Conservation (phyloP, 2,329 filamentous ascomycete species). For the Cercospora janseana region DNA sequence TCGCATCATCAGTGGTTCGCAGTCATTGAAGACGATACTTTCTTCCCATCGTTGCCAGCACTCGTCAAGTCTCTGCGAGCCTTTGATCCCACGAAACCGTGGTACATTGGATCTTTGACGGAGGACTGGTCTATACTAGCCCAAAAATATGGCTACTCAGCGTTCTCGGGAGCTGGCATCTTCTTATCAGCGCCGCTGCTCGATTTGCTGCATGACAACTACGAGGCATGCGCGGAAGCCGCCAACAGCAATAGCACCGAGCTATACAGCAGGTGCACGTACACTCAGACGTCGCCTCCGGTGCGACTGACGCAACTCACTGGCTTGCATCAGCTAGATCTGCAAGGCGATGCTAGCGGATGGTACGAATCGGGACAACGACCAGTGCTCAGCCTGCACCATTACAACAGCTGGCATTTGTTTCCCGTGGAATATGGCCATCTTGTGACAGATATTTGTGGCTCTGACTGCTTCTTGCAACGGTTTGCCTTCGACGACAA, state of each 20-base stretch:
- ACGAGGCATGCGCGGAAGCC: conserved; percentile 9
- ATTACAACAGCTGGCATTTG: conserved; percentile 19
- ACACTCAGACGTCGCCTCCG: conserved; percentile 13
- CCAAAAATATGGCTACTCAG: conserved; percentile 17
- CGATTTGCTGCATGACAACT: conserved; percentile 8
- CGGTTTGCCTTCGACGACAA: conserved; percentile 18
- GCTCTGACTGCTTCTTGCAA: conserved; percentile 17
- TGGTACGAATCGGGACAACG: conserved; percentile 17
- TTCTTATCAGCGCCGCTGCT: conserved; percentile 18
- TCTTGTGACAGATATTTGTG: conserved; percentile 17
- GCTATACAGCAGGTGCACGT: conserved; percentile 15
- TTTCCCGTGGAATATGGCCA: conserved; percentile 17
- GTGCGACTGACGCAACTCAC: conserved; percentile 16
- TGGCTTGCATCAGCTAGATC: conserved; percentile 22
- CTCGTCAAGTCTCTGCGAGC: conserved; percentile 14
- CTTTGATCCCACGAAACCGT: conserved; percentile 15
- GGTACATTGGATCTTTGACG: conserved; percentile 17
- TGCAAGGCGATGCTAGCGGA: conserved; percentile 13
- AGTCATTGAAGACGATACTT: conserved; percentile 26
- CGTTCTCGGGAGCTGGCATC: conserved; percentile 22
- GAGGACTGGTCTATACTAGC: conserved; percentile 15
- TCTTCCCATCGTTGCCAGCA: conserved; percentile 20
- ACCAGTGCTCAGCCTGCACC: conserved; percentile 17
- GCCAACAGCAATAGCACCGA: conserved; percentile 9
- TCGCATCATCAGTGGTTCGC: conserved; percentile 15